Evolutionary conservation across 805 yeast genomes (phyloP), one percentile per base, ranked within the genome.

Genomic region (Wickerhamiella bombiphila): DNA sequence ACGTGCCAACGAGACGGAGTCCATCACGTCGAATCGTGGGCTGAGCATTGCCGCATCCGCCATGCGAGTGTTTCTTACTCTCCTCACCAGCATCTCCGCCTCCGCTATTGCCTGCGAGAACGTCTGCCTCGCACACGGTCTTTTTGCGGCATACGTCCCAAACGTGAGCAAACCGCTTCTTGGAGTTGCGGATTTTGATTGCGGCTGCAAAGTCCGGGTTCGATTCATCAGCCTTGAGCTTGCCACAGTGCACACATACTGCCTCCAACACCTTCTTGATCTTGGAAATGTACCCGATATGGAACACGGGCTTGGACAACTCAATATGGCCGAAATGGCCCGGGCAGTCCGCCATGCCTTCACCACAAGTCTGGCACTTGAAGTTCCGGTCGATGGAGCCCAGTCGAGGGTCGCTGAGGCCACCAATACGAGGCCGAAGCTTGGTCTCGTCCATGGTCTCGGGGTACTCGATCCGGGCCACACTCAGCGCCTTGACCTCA

Each of bases 311-410:
- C 58, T 88, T 91, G 25, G 98, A 97, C 47, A 91, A 69, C 58
- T 91, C 99, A 44, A 91, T 91, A 56, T 91, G 99, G 49, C 99
- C 99, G 62, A 91, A 91, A 65, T 91, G 99, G 42, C 99, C 99
- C 0, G 97, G 97, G 63, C 99, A 91, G 59, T 91, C 97, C 43
- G 88, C 82, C 96, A 91, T 91, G 52, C 88, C 95, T 60, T 91
- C 99, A 53, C 95, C 93, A 69, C 99, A 91, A 18, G 99, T 91
- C 67, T 88, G 97, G 69, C 99, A 91, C 65, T 82, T 83, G 69
- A 80, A 81, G 58, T 86, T 88, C 59, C 98, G 77, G 61, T 91
- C 99, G 51, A 91, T 86, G 3, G 96, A 80, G 36, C 99, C 99
- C 44, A 91, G 68, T 52, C 97, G 76, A 43, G 98, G 97, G 59